phyloP scores from a whole-genome alignment of 805 yeast genomes.

The Schwanniomyces sp. region DNA sequence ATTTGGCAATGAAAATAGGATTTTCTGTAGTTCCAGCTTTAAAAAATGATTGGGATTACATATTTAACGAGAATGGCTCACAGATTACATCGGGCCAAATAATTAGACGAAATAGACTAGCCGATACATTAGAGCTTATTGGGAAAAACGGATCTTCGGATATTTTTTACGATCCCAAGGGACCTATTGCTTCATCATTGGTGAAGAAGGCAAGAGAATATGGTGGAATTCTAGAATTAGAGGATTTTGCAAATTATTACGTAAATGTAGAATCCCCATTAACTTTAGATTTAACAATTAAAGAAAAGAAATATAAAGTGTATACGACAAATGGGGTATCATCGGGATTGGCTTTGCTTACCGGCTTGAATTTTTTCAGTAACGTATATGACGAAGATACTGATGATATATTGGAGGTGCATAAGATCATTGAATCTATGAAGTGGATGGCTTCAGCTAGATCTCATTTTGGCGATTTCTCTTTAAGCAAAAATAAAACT shows the following conservation, averaged over 20 bases:
- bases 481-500: slow-evolving; percentile 14
- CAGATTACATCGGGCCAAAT: slow-evolving; percentile 53
- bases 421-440: slow-evolving; percentile 79
- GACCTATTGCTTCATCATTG: slow-evolving; percentile 66
- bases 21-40: slow-evolving; percentile 26
- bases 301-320: slow-evolving; percentile 19
- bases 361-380: slow-evolving; percentile 71
- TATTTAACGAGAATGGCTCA: slow-evolving; percentile 28
- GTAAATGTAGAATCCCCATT: slow-evolving; percentile 51
- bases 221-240: slow-evolving; percentile 66
- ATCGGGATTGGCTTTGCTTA: slow-evolving; percentile 77
- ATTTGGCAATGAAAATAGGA: slow-evolving; percentile 22
- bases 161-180: slow-evolving; percentile 80
- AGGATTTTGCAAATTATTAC: slow-evolving; percentile 68
- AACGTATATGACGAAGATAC: slow-evolving; percentile 20
- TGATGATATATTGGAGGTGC: slow-evolving; percentile 43
- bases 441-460: slow-evolving; percentile 91
- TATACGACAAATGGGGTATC: slow-evolving; percentile 67
- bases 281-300: slow-evolving; percentile 18
- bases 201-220: slow-evolving; percentile 46
- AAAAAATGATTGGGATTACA: slow-evolving; percentile 56
- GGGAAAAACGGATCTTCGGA: slow-evolving; percentile 78
- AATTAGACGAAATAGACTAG: slow-evolving; percentile 59
- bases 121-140: slow-evolving; percentile 63
- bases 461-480: slow-evolving; percentile 76